Evolutionary conservation across 805 yeast genomes (phyloP), one percentile per base, ranked within the genome.

Genomic region (Candida arabinofermentans): DNA sequence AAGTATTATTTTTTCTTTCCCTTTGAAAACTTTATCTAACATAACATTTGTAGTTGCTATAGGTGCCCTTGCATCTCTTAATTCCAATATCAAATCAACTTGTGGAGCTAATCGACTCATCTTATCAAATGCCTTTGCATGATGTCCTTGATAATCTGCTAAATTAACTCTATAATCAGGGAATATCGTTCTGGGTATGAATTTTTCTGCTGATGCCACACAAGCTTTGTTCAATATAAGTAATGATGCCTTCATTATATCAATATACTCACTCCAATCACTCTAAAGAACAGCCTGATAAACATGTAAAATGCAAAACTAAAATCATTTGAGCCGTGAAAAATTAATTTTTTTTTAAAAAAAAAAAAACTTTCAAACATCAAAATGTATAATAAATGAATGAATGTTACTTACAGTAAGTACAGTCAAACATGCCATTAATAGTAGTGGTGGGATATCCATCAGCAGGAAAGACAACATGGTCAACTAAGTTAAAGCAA

Each of bases 41-140:
- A 90, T 69, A 2, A 80, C 80, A 57, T 91, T 91, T 37, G 88
- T 72, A 1, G 96, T 83, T 3, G 91, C 74, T 2, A 90, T 51
- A 0, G 99, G 99, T 0, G 96, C 96, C 46, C 99, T 65, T 1
- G 91, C 70, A 59, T 93, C 99, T 55, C 98, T 65, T 8, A 93
- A 74, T 55, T 93, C 99, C 6, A 91, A 62, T 2, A 93, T 75
- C 35, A 88, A 61, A 57, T 91, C 96, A 14, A 89, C 70, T 51
- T 86, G 90, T 3, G 93, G 89, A 2, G 91, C 77, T 24, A 87
- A 59, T 27, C 74, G 77, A 12, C 79, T 72, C 66, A 90, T 77
- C 46, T 67, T 73, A 36, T 78, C 74, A 23, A 91, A 66, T 0
- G 96, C 96, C 46, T 79, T 81, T 46, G 79, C 77, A 54, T 91